phyloP scores from a whole-genome alignment of 2,329 filamentous ascomycete genomes.

The Penicillium palitans region DNA sequence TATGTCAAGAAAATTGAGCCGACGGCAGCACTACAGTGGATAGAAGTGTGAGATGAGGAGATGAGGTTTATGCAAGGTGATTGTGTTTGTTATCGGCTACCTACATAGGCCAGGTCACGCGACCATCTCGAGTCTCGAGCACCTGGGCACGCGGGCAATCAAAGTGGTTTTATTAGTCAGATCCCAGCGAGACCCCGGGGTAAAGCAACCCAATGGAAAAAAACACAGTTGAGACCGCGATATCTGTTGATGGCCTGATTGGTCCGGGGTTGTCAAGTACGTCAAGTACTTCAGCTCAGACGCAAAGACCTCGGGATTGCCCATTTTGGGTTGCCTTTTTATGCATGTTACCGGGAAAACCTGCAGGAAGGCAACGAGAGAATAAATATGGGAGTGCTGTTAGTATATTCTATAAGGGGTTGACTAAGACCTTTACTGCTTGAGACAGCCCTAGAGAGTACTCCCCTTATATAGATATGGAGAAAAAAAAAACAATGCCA shows the following conservation, averaged over 20 bases:
- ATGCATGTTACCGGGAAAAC: not conserved
- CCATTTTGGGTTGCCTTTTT: not conserved
- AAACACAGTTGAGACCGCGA: not conserved
- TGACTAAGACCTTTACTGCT: not conserved
- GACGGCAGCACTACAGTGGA: not conserved
- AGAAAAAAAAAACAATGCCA: not conserved
- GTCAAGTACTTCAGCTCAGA: not conserved
- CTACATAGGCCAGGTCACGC: not conserved
- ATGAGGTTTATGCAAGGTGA: not conserved
- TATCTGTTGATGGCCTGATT: conserved; percentile 2
- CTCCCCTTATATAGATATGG: not conserved
- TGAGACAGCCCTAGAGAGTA: not conserved
- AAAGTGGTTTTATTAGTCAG: not conserved
- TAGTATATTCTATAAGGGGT: not conserved
- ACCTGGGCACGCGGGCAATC: not conserved
- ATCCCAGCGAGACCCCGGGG: not conserved
- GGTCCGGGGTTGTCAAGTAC: not conserved
- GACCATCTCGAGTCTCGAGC: not conserved
- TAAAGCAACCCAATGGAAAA: not conserved
- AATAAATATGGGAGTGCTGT: not conserved
- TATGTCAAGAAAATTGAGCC: not conserved
- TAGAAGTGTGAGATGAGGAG: not conserved
- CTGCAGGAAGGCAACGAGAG: not conserved
- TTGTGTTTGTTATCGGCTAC: not conserved
- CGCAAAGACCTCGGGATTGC: not conserved